Conservation (phyloP, 2,329 filamentous ascomycete genomes). For the Conoideocrella luteorostrata region DNA sequence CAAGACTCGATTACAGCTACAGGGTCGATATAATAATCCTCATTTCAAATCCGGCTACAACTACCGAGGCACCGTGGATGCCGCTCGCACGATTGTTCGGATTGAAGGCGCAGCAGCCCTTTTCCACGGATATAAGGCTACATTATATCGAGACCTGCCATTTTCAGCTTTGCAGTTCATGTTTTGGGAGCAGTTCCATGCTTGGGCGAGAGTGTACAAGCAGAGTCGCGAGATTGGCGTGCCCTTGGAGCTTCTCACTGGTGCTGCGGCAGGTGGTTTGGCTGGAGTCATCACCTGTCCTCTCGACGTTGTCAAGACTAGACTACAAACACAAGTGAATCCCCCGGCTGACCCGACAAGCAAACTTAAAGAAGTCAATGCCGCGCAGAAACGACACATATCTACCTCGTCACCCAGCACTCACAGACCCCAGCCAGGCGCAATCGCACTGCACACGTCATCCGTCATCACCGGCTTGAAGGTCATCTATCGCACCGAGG, state of each 20-base stretch:
- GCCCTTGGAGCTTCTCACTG: slow-evolving; percentile 79
- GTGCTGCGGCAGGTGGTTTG: slow-evolving; percentile 82
- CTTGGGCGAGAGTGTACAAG: slow-evolving; percentile 71
- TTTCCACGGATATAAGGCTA: slow-evolving; percentile 96
- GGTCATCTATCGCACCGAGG: slow-evolving; percentile 87
- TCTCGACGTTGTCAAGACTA: slow-evolving; percentile 93
- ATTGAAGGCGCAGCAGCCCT: slow-evolving; percentile 78
- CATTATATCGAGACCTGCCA: slow-evolving; percentile 85
- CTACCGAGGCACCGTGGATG: slow-evolving; percentile 80
- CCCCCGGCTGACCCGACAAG: slow-evolving; percentile 24
- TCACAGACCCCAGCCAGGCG: slow-evolving; percentile 70
- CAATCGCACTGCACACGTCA: slow-evolving; percentile 77
- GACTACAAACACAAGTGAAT: slow-evolving; percentile 84
- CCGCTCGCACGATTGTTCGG: slow-evolving; percentile 75
- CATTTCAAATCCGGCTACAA: slow-evolving; percentile 94
- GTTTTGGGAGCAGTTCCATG: slow-evolving; percentile 93
- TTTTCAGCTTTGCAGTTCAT: slow-evolving; percentile 97
- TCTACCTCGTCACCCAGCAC: slow-evolving; percentile 88
- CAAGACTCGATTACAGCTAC: slow-evolving; percentile 92
- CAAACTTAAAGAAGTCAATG: slow-evolving; percentile 27
- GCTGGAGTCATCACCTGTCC: slow-evolving; percentile 93
- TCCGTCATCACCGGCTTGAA: slow-evolving; percentile 78
- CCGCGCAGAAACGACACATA: slow-evolving; percentile 62
- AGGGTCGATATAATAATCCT: slow-evolving; percentile 92
- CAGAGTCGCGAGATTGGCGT: slow-evolving; percentile 79